Conservation (phyloP, 2,329 filamentous ascomycete genomes). For the Aspergillus latus region DNA sequence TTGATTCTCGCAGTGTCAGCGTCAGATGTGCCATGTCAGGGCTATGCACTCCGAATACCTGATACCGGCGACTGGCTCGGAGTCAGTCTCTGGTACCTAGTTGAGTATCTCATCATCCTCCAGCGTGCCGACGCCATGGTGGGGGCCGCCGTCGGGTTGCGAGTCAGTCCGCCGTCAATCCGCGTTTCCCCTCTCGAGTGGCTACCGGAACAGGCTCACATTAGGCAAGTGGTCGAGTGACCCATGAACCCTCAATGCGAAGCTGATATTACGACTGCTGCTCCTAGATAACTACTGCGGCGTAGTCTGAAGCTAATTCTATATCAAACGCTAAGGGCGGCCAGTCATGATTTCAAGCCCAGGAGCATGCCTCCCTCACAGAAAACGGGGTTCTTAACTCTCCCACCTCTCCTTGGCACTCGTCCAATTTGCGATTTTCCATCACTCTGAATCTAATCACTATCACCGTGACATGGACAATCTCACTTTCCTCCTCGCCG, state of each 20-base stretch:
- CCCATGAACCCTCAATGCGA: not conserved
- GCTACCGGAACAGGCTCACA: not conserved
- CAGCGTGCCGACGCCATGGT: too few species aligned
- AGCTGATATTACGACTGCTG: not conserved
- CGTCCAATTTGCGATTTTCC: too few species aligned
- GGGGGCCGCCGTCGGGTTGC: too few species aligned
- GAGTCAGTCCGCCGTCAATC: too few species aligned
- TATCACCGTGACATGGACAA: not conserved
- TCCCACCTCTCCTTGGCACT: not conserved
- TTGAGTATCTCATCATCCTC: not conserved
- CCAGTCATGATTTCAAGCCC: too few species aligned
- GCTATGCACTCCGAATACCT: too few species aligned
- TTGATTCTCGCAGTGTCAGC: too few species aligned
- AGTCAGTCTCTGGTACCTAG: not conserved
- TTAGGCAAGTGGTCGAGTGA: constrained; percentile 5
- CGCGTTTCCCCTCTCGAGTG: not conserved
- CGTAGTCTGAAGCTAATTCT: not conserved
- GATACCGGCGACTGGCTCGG: not conserved
- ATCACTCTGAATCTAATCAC: too few species aligned
- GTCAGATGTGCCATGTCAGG: too few species aligned
- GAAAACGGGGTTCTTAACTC: not conserved
- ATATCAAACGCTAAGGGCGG: not conserved
- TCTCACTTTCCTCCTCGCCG: constrained; percentile 12
- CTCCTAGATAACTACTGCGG: not conserved
- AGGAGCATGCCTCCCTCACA: not conserved